Evolutionary conservation across 495 filamentous ascomycete genomes (phyloP).

Genomic region (Lophiostoma macrostomum): DNA sequence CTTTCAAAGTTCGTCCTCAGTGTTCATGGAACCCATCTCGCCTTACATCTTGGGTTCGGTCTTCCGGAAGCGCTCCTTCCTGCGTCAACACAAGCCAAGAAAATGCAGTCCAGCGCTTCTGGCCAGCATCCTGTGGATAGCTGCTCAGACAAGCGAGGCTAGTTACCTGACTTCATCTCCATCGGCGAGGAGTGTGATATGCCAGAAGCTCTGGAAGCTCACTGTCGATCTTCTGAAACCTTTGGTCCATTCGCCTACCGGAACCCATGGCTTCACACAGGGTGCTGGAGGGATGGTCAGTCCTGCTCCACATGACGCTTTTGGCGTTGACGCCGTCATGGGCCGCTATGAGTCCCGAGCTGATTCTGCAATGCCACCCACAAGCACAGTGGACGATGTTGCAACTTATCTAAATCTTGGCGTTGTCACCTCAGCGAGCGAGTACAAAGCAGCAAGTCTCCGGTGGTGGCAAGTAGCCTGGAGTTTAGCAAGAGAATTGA

Average conservation of each 20-base stretch:
- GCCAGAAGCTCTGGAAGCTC: constrained; percentile 38
- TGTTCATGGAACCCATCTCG: constrained; percentile 43
- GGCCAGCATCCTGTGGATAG: constrained; percentile 43
- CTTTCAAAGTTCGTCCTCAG: constrained; percentile 48
- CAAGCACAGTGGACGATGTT: constrained; percentile 31
- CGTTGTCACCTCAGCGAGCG: constrained; percentile 31
- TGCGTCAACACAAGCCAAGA: constrained; percentile 39
- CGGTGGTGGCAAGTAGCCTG: constrained; percentile 32
- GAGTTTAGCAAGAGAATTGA: constrained; percentile 29
- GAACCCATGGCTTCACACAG: constrained; percentile 23
- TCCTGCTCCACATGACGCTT: constrained; percentile 22
- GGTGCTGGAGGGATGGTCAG: constrained; percentile 17
- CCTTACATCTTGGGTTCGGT: constrained; percentile 44
- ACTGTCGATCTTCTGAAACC: constrained; percentile 36
- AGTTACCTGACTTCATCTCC: constrained; percentile 36
- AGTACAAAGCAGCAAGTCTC: constrained; percentile 33
- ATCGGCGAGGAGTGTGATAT: constrained; percentile 34
- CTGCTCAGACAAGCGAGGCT: constrained; percentile 44
- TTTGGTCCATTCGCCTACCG: constrained; percentile 20
- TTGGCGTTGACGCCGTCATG: constrained; percentile 23
- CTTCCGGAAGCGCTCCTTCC: constrained; percentile 41
- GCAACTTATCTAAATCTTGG: constrained; percentile 32
- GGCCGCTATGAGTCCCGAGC: constrained; percentile 19
- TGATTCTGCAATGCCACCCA: constrained; percentile 12
- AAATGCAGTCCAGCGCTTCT: constrained; percentile 42